A percentile compares a stretch with the other conserved stretches of the same genome.
Evolutionary conservation across 2,329 filamentous ascomycete genomes (phyloP).

Genomic region (Xylariaceae sp.): DNA sequence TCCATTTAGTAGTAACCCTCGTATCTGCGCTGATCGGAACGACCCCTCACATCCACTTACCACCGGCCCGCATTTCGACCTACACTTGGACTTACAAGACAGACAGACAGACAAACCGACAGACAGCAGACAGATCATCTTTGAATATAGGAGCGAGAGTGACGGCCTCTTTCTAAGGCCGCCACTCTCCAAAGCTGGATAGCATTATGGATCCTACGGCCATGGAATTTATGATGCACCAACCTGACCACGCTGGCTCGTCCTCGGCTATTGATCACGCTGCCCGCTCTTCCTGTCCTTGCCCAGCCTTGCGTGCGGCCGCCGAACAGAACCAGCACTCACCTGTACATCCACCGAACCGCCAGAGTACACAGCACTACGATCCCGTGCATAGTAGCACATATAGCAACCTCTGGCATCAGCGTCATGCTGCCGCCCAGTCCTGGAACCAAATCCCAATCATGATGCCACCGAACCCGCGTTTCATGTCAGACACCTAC

Average conservation of each 20-base stretch:
- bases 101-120: not conserved
- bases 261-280: slow-evolving; percentile 22
- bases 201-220: slow-evolving; percentile 32
- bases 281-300: slow-evolving; percentile 33
- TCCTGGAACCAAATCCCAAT: not conserved
- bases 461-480: not conserved
- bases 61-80: not conserved
- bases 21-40: not conserved
- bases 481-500: slow-evolving; percentile 11
- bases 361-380: slow-evolving; percentile 25
- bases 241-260: slow-evolving; percentile 23
- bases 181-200: slow-evolving; percentile 19
- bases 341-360: slow-evolving; percentile 16
- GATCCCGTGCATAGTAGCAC: slow-evolving; percentile 29
- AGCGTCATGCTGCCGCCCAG: slow-evolving; percentile 4
- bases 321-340: slow-evolving; percentile 31
- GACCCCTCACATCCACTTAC: not conserved
- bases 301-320: slow-evolving; percentile 35
- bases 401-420: slow-evolving; percentile 6
- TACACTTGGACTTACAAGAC: not conserved
- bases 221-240: slow-evolving; percentile 36
- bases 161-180: slow-evolving; percentile 19
- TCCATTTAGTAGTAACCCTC: not conserved
- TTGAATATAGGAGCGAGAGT: slow-evolving; percentile 16
- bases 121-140: not conserved